Conservation (phyloP, 257 asterid genomes). For the Forsythia suspensa region DNA sequence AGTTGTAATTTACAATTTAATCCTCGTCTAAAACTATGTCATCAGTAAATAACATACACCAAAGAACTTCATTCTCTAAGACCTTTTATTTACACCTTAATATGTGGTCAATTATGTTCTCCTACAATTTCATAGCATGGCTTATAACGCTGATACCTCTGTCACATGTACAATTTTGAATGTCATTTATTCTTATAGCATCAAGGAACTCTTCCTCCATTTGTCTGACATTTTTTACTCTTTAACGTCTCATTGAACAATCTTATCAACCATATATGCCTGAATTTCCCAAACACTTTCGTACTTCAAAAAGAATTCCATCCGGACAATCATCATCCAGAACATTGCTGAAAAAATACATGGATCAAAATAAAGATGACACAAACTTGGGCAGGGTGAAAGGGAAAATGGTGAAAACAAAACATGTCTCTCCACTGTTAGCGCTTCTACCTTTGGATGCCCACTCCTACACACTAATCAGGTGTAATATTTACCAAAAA, state of each 20-base stretch:
- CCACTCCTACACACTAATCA: no score
- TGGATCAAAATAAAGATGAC: not conserved
- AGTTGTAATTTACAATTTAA: not conserved
- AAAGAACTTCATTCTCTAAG: not conserved
- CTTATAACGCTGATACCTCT: not conserved
- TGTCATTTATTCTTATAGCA: not conserved
- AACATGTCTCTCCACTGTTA: no score
- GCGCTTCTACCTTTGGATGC: no score
- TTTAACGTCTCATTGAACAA: not conserved
- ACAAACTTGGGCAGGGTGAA: not conserved
- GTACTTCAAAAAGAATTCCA: not conserved
- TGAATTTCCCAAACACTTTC: not conserved
- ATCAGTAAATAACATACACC: no score
- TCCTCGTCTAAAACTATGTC: not conserved
- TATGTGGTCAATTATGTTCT: not conserved
- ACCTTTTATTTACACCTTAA: not conserved
- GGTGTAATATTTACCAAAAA: no score
- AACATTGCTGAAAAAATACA: not conserved
- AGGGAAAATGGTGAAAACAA: no score
- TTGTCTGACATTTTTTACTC: no score
- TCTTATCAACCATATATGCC: not conserved
- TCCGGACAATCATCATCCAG: not conserved
- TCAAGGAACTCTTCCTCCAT: not conserved
- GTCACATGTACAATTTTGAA: not conserved
- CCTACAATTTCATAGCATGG: not conserved